These are phyloP conservation scores for Penicillium tannophilum DNA, from an alignment of 495 filamentous ascomycete genomes.

Conservation along the genomic window DNA sequence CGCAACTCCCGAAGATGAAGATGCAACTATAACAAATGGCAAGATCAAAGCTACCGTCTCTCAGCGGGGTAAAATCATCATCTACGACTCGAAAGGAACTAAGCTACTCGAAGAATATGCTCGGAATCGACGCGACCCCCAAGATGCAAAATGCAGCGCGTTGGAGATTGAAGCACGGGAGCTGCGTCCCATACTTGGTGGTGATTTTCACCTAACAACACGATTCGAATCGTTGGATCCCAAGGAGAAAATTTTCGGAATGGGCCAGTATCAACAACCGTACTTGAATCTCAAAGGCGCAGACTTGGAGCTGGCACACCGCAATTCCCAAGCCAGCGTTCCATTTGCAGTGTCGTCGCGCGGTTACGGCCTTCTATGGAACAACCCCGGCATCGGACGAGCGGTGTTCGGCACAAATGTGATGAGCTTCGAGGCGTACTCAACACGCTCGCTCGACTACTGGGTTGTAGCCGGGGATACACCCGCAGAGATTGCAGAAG, in stretches of 20 bases:
- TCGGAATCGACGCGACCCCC: constrained; percentile 50
- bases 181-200: constrained; percentile 53
- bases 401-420: constrained; percentile 58
- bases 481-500: constrained; percentile 53
- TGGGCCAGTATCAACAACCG: constrained; percentile 65
- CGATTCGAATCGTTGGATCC: constrained; percentile 54
- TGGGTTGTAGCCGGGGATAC: constrained; percentile 59
- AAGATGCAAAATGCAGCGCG: constrained; percentile 57
- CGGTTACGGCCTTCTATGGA: constrained; percentile 63
- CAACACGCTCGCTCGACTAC: constrained; percentile 55
- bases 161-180: constrained; percentile 56
- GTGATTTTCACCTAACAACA: constrained; percentile 54
- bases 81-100: constrained; percentile 45
- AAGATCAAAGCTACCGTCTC: constrained; percentile 53
- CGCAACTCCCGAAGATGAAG: constrained; percentile 27
- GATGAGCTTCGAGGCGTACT: constrained; percentile 61
- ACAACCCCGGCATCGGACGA: constrained; percentile 57
- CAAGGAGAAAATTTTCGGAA: constrained; percentile 60
- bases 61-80: constrained; percentile 50
- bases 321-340: constrained; percentile 61
- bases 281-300: constrained; percentile 56
- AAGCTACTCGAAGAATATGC: constrained; percentile 58
- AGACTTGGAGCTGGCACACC: constrained; percentile 61
- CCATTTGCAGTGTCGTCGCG: constrained; percentile 56
- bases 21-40: constrained; percentile 52